phyloP scores from a whole-genome alignment of 1,284 basidiomycete species.

The Leccinum pallidistipes region DNA sequence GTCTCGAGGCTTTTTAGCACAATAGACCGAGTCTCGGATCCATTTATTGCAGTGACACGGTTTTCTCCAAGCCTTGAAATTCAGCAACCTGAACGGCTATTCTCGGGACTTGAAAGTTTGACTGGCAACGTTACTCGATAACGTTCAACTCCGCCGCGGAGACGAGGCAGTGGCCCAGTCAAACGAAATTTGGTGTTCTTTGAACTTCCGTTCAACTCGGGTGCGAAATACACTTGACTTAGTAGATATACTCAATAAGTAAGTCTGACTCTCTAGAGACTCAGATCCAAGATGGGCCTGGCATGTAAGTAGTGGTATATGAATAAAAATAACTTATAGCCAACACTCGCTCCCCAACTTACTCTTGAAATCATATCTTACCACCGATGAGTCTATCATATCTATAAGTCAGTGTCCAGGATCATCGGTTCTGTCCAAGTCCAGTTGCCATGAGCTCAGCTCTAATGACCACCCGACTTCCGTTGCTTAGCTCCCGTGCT shows the following conservation, averaged over 20 bases:
- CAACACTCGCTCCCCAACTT: neutral
- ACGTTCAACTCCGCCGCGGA: neutral
- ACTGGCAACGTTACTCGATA: neutral
- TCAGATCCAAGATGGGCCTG: too few species aligned
- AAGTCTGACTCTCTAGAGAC: too few species aligned
- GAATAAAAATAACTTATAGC: neutral
- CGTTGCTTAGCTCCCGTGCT: constrained; percentile 1
- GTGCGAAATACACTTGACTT: neutral
- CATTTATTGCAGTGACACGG: neutral
- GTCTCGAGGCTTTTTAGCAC: neutral
- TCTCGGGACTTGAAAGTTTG: too few species aligned
- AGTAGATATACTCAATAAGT: too few species aligned
- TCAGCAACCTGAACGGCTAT: too few species aligned
- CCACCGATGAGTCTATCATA: neutral
- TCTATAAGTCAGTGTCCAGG: neutral
- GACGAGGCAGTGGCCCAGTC: neutral
- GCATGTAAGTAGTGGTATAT: neutral
- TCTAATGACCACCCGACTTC: constrained; percentile 1
- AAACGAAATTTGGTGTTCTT: neutral
- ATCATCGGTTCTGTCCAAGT: neutral
- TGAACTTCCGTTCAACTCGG: neutral
- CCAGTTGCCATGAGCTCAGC: neutral
- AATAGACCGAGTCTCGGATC: neutral
- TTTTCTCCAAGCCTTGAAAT: too few species aligned
- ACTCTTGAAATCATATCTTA: neutral